A percentile compares a stretch with the other conserved stretches of the same genome.
Conservation (phyloP, 257 asterid species). For the Penstemon davidsonii region DNA sequence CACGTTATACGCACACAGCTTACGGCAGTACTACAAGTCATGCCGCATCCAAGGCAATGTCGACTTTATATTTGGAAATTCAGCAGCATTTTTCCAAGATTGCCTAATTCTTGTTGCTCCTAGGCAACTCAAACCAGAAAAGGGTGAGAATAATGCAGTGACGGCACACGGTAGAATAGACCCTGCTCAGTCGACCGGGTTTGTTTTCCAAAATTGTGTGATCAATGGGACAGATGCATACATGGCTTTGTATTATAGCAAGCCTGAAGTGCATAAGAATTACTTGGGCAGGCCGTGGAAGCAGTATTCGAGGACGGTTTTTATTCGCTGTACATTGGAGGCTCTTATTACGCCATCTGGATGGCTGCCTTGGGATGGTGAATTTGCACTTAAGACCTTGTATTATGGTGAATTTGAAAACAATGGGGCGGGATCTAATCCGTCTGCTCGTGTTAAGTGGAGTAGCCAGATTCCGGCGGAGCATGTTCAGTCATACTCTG, state of each 20-base stretch:
- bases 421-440: conserved; percentile 23
- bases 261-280: conserved; percentile 28
- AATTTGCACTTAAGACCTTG: conserved; percentile 30
- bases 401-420: conserved; percentile 34
- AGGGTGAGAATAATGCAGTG: conserved; percentile 34
- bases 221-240: conserved; percentile 31
- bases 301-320: conserved; percentile 37
- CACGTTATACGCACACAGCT: conserved; percentile 34
- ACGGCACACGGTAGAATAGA: conserved; percentile 38
- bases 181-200: conserved; percentile 36
- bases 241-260: conserved; percentile 26
- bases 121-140: conserved; percentile 28
- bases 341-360: conserved; percentile 24
- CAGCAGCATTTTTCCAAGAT: conserved; percentile 33
- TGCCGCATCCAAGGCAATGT: conserved; percentile 39
- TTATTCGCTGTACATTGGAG: conserved; percentile 29
- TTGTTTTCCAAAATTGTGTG: conserved; percentile 31
- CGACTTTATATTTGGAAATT: conserved; percentile 40
- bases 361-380: conserved; percentile 34
- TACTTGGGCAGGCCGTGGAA: conserved; percentile 40
- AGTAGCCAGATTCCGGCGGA: conserved; percentile 32
- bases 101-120: conserved; percentile 31
- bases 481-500: conserved; percentile 30
- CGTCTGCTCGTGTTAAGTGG: conserved; percentile 30
- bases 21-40: conserved; percentile 38